Evolutionary conservation across 2,329 filamentous ascomycete genomes (phyloP), one percentile per base, ranked within the genome.

Genomic region (Pseudohalonectria lignicola): DNA sequence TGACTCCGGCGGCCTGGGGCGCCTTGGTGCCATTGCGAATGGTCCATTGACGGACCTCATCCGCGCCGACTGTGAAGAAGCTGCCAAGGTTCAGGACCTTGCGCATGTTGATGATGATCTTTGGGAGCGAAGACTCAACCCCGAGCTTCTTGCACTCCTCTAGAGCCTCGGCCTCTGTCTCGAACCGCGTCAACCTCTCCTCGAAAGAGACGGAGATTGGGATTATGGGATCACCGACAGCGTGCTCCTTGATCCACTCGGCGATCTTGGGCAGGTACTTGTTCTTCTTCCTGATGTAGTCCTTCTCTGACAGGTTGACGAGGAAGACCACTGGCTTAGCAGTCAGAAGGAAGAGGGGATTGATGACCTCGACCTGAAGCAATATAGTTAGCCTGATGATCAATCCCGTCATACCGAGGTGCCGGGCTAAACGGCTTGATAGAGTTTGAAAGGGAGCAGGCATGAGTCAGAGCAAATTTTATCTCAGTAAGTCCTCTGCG

Each of bases 281-380:
- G 77, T 98, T 98, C 82, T 96, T 98, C 71, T 96, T 92, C 55
- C 92, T 83, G 56, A 95, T 81, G 62, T 88, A 98, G 64, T 98
- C 92, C 64, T 79, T 88, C 69, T 98, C 93, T 45, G 86, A 94
- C 44, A 98, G 69, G 69, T 98, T 98, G 67, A 96, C 85, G 31
- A 98, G 74, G 68, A 86, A 96, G 49, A 98, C 90, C 41, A 95
- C 88, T 4, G 92, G 90, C 69, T 98, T 98, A 48, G 93, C 92
- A 28, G 87, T 87, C 43, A 98, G 76, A 42, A 98, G 81, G 67
- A 94, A 84, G 19, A 98, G 77, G 53, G 88, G 86, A 71, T 98
- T 98, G 67, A 98, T 96, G 50, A 87, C 79, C 66, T 98, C 92
- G 60, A 98, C 81, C 92, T 98, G 50, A 46, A 45, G n/a, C n/a